Conservation (phyloP, 2,329 filamentous ascomycete species). For the Elsinoe necatrix region DNA sequence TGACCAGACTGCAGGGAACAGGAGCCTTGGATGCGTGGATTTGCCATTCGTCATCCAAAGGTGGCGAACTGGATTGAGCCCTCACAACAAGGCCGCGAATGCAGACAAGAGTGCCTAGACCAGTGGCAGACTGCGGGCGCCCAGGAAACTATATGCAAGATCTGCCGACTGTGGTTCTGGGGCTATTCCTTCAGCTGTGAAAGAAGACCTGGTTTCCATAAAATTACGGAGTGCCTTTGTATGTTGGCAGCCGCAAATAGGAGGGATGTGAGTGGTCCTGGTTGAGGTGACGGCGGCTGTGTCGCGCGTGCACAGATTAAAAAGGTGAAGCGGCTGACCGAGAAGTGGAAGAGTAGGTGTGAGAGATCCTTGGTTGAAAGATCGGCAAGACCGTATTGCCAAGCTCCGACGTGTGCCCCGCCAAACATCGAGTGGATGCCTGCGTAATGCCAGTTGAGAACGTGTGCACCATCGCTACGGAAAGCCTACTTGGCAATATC, state of each 20-base stretch:
- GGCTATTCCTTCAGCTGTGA: not conserved
- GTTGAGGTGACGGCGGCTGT: not conserved
- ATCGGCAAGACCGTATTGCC: not conserved
- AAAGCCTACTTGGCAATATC: conserved; percentile 1
- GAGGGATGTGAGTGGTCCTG: not conserved
- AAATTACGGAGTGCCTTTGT: not conserved
- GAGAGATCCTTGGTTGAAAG: not conserved
- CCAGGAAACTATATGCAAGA: conserved; percentile 6
- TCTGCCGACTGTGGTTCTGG: not conserved
- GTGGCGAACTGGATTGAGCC: not conserved
- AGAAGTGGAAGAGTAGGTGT: not conserved
- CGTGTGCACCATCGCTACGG: not conserved
- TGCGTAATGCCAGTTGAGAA: conserved; percentile 1
- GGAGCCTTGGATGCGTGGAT: conserved; percentile 11
- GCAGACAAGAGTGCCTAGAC: conserved; percentile 12
- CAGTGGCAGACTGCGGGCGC: not conserved
- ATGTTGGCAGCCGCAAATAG: conserved; percentile 10
- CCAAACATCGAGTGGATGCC: conserved; percentile 1
- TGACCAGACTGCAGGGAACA: conserved; percentile 6
- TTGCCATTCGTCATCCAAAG: conserved; percentile 7
- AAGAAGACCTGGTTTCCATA: not conserved
- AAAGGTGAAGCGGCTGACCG: not conserved
- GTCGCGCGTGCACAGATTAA: conserved; percentile 4
- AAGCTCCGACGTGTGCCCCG: not conserved
- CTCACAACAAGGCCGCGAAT: conserved; percentile 8